Conservation (phyloP, 768 basidiomycete species). For the Suillus subluteus region DNA sequence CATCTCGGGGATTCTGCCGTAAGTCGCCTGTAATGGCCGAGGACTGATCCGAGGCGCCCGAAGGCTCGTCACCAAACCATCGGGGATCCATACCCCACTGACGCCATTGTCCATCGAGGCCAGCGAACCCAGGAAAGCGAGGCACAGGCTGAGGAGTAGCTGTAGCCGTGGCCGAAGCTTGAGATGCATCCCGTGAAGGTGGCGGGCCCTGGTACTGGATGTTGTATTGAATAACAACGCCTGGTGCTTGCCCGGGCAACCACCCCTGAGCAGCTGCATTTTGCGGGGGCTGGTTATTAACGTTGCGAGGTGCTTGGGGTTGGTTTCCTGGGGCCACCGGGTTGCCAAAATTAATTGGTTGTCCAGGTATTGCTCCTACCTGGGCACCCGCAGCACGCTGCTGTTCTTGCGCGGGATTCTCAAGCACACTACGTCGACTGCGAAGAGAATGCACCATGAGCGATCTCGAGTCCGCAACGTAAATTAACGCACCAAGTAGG, state of each 20-base stretch:
- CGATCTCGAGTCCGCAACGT: constrained; percentile 8
- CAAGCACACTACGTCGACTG: constrained; percentile 80
- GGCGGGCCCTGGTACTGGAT: constrained; percentile 56
- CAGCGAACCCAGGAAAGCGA: constrained; percentile 62
- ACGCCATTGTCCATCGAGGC: constrained; percentile 68
- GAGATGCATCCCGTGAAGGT: constrained; percentile 14
- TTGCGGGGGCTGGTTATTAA: constrained; percentile 43
- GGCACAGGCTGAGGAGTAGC: constrained; percentile 50
- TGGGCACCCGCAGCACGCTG: constrained; percentile 30
- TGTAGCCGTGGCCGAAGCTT: constrained; percentile 26
- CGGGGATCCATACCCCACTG: constrained; percentile 55
- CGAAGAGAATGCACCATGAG: constrained; percentile 14
- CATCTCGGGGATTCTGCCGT: constrained; percentile 45
- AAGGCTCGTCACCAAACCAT: constrained; percentile 21
- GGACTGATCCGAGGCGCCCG: constrained; percentile 7
- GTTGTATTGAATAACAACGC: constrained; percentile 65
- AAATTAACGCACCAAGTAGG: constrained; percentile 83
- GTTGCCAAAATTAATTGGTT: constrained; percentile 33
- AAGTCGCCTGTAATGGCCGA: constrained; percentile 6
- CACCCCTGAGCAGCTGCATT: constrained; percentile 39
- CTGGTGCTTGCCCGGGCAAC: constrained; percentile 41
- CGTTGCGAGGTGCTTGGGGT: constrained; percentile 44
- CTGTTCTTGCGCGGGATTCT: constrained; percentile 43
- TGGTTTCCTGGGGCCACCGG: constrained; percentile 25
- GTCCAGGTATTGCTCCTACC: constrained; percentile 35